Evolutionary conservation across 345 rosid species (phyloP).

Genomic region (Brassica napus): DNA sequence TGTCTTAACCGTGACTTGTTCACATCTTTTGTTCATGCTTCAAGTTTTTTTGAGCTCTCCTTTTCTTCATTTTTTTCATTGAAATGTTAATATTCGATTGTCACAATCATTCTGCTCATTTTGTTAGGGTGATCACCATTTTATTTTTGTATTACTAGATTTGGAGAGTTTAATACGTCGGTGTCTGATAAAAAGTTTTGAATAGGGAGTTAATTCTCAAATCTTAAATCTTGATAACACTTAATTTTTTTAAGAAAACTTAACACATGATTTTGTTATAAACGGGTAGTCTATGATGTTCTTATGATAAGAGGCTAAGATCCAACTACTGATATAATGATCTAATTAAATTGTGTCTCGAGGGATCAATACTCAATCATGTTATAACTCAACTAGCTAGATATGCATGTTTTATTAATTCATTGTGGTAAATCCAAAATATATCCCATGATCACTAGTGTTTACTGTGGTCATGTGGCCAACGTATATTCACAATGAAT

Average conservation of each 20-base stretch:
- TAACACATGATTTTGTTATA: neutral
- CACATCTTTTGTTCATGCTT: constrained; percentile 29
- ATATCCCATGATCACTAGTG: too few species aligned
- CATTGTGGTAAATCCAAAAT: too few species aligned
- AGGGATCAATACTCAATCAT: neutral
- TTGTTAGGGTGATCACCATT: neutral
- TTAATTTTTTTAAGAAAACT: neutral
- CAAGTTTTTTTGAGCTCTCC: constrained; percentile 9
- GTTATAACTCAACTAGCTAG: neutral
- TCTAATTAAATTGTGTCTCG: neutral
- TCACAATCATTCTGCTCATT: neutral
- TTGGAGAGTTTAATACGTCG: neutral
- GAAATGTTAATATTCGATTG: neutral
- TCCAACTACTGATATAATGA: neutral
- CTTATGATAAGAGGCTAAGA: neutral
- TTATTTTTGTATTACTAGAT: neutral
- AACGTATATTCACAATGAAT: too few species aligned
- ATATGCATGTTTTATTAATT: too few species aligned
- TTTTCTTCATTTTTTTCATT: neutral
- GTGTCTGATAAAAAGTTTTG: neutral
- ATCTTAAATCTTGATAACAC: neutral
- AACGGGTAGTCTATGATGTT: neutral
- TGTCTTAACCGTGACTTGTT: constrained; percentile 32
- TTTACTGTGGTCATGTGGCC: too few species aligned
- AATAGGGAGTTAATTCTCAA: neutral